Conservation (phyloP, 352 stramenopile species). For the Phytophthora capsici region DNA sequence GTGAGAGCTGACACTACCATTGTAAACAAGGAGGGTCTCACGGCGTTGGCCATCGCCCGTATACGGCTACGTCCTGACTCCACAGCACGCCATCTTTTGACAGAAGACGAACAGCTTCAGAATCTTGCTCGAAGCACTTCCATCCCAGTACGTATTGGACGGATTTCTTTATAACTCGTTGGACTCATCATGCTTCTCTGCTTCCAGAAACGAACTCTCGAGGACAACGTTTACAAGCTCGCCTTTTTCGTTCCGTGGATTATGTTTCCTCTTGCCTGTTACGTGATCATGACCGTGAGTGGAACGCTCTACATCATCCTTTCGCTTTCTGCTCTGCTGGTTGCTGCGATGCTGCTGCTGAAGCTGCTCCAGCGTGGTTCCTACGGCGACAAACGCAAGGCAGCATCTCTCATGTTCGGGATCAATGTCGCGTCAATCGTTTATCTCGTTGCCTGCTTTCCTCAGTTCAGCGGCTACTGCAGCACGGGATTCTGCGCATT, state of each 20-base stretch:
- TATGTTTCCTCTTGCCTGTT: slow-evolving; percentile 53
- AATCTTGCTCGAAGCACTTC: slow-evolving; percentile 44
- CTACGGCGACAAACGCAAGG: slow-evolving; percentile 81
- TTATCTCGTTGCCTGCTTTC: slow-evolving; percentile 62
- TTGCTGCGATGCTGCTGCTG: slow-evolving; percentile 42
- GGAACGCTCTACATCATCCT: slow-evolving; percentile 48
- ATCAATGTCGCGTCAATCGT: slow-evolving; percentile 77
- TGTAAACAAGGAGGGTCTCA: slow-evolving; percentile 53
- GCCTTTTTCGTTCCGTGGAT: slow-evolving; percentile 79
- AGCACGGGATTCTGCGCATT: slow-evolving; percentile 38
- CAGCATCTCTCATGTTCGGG: slow-evolving; percentile 72
- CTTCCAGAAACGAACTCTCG: slow-evolving; percentile 61
- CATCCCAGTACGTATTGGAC: slow-evolving; percentile 38
- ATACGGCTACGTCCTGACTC: slow-evolving; percentile 45
- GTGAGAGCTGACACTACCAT: slow-evolving; percentile 50
- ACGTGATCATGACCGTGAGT: slow-evolving; percentile 44
- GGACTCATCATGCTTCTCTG: not conserved
- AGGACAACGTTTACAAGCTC: slow-evolving; percentile 74
- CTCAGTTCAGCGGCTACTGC: slow-evolving; percentile 39
- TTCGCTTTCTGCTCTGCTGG: slow-evolving; percentile 42
- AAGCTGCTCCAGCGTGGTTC: slow-evolving; percentile 66
- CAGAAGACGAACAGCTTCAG: slow-evolving; percentile 64
- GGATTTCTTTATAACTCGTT: not conserved
- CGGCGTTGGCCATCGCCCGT: slow-evolving; percentile 54
- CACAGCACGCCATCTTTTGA: slow-evolving; percentile 50